Evolutionary conservation across 2,329 filamentous ascomycete genomes (phyloP).

Genomic region (Penicillium decumbens): DNA sequence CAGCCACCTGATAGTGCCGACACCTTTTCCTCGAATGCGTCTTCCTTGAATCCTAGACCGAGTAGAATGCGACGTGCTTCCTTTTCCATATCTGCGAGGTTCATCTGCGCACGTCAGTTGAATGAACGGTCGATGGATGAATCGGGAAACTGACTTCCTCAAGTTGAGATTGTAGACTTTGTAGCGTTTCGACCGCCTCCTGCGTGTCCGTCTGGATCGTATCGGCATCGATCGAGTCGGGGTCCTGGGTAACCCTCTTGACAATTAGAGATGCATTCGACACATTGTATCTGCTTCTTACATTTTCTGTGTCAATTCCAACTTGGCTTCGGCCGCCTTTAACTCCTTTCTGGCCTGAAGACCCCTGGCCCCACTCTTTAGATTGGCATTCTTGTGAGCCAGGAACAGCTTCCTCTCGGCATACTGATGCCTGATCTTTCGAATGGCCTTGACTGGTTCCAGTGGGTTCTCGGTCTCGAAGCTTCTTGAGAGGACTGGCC

Average conservation of each 20-base stretch:
- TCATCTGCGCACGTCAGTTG: slow-evolving; percentile 35
- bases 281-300: slow-evolving; percentile 32
- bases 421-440: slow-evolving; percentile 59
- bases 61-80: slow-evolving; percentile 62
- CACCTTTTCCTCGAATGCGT: slow-evolving; percentile 56
- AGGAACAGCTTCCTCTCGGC: slow-evolving; percentile 62
- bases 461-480: slow-evolving; percentile 56
- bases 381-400: slow-evolving; percentile 66
- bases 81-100: slow-evolving; percentile 59
- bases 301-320: slow-evolving; percentile 54
- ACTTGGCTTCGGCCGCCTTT: slow-evolving; percentile 62
- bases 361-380: slow-evolving; percentile 71
- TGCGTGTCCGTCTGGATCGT: slow-evolving; percentile 61
- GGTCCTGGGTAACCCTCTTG: slow-evolving; percentile 47
- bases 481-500: slow-evolving; percentile 53
- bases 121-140: neutral
- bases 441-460: slow-evolving; percentile 57
- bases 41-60: slow-evolving; percentile 67
- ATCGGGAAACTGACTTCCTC: slow-evolving; percentile 50
- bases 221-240: slow-evolving; percentile 54
- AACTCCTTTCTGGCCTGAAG: slow-evolving; percentile 72
- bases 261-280: too few relatives aligned
- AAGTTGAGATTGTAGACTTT: slow-evolving; percentile 62
- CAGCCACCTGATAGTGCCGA: slow-evolving; percentile 70
- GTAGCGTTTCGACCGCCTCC: slow-evolving; percentile 64